Evolutionary conservation across 148 eudicot genomes (phyloP).

Genomic region (Fagopyrum homotropicum): DNA sequence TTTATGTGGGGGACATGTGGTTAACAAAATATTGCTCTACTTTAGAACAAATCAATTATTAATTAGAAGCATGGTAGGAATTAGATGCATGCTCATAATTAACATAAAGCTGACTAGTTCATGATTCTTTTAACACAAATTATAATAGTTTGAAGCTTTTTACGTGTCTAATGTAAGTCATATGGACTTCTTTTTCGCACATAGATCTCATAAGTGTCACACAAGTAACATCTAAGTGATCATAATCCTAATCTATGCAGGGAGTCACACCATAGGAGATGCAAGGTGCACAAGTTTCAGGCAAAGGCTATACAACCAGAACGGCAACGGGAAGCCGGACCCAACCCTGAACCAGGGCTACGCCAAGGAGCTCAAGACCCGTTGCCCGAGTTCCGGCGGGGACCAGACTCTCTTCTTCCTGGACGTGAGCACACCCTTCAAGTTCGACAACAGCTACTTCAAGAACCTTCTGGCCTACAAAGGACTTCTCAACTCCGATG

Average conservation of each 20-base stretch:
- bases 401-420: slow-evolving; percentile 66
- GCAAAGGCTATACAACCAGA: slow-evolving; percentile 83
- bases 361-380: slow-evolving; percentile 42
- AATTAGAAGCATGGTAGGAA: too few relatives aligned
- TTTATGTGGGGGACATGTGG: too few relatives aligned
- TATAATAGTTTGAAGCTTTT: too few relatives aligned
- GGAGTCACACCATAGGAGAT: slow-evolving; percentile 80
- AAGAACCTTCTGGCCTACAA: slow-evolving; percentile 36
- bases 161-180: too few relatives aligned
- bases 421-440: slow-evolving; percentile 34
- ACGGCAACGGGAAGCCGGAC: slow-evolving; percentile 55
- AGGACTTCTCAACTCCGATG: slow-evolving; percentile 53
- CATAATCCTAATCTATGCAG: slow-evolving; percentile 18
- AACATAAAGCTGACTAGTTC: too few relatives aligned
- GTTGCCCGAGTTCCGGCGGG: slow-evolving; percentile 71
- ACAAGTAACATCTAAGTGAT: too few relatives aligned
- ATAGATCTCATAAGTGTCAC: too few relatives aligned
- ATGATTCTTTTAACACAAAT: too few relatives aligned
- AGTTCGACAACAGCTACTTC: slow-evolving; percentile 52
- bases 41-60: too few relatives aligned
- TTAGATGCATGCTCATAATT: too few relatives aligned
- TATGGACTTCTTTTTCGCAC: too few relatives aligned
- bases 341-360: slow-evolving; percentile 38
- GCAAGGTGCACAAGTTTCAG: slow-evolving; percentile 78
- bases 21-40: too few relatives aligned